Percentiles rank a stretch among this genome's conserved stretches.
Evolutionary conservation across 352 stramenopile genomes (phyloP).

Genomic region (Thalassiosira livingstoniorum): DNA sequence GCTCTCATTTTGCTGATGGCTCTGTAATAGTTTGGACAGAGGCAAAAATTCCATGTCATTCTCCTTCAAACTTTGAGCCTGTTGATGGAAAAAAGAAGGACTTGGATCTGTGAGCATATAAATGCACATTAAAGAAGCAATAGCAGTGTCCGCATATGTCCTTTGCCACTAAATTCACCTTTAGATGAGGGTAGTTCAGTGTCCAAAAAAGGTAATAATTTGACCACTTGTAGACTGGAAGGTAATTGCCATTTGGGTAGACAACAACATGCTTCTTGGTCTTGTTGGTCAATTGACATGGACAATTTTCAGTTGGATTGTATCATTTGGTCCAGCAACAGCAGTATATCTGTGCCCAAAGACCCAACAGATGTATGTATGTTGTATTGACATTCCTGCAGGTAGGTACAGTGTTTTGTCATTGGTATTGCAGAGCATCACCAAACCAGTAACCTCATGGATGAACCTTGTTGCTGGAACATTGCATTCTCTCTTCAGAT

Average conservation of each 20-base stretch:
- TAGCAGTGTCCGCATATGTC: no score
- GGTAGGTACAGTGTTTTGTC: not conserved
- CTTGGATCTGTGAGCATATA: no score
- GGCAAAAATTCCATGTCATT: no score
- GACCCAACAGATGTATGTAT: not conserved
- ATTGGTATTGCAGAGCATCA: not conserved
- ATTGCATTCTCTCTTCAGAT: not conserved
- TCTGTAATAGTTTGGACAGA: no score
- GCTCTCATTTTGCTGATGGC: no score
- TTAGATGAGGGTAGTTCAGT: no score
- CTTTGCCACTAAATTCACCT: no score
- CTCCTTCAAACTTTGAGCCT: no score
- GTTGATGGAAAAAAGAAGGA: no score
- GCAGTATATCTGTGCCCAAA: not conserved
- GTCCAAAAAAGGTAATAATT: no score
- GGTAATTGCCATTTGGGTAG: not conserved
- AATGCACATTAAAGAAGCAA: no score
- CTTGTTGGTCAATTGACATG: not conserved
- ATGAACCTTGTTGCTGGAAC: not conserved
- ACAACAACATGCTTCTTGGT: not conserved
- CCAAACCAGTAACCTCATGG: not conserved
- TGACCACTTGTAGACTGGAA: constrained; percentile 4
- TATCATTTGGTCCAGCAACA: not conserved
- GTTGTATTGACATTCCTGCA: not conserved
- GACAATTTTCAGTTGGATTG: not conserved